Percentiles rank a stretch among this genome's conserved stretches.
phyloP scores from a whole-genome alignment of 2,329 filamentous ascomycete genomes.

The Annulohypoxylon truncatum region DNA sequence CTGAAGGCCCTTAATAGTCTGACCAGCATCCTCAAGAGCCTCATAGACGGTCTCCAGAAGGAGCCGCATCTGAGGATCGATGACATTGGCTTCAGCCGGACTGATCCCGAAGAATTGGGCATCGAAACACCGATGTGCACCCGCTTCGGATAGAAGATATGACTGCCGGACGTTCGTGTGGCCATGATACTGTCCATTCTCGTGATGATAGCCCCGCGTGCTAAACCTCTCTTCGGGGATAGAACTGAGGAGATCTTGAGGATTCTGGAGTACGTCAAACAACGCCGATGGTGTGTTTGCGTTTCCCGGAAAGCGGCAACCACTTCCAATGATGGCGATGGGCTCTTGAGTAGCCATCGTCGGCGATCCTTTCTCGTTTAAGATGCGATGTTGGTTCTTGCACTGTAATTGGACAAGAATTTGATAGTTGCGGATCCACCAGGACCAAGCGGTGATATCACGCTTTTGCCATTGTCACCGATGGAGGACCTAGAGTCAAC shows the following conservation, averaged over 20 bases:
- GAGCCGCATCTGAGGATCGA: conserved; percentile 17
- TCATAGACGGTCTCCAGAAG: conserved; percentile 18
- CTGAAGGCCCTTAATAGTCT: background rate
- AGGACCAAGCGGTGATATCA: background rate
- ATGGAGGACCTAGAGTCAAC: background rate
- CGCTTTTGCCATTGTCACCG: background rate
- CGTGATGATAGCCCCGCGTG: conserved; percentile 6
- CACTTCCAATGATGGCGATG: conserved; percentile 34
- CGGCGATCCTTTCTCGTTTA: background rate
- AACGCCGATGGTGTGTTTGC: conserved; percentile 19
- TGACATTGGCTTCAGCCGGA: background rate
- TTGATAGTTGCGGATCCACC: background rate
- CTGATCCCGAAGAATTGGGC: conserved; percentile 15
- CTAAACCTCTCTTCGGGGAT: conserved; percentile 6
- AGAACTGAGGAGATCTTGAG: conserved; percentile 13
- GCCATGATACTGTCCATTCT: conserved; percentile 6
- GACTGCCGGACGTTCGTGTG: conserved; percentile 10
- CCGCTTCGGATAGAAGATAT: conserved; percentile 6
- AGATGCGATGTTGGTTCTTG: background rate
- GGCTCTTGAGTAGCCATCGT: conserved; percentile 2
- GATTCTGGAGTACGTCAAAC: conserved; percentile 28
- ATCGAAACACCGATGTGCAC: background rate
- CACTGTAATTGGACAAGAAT: background rate
- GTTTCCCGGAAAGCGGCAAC: conserved; percentile 32
- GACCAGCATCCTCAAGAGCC: conserved; percentile 6